Evolutionary conservation across 2,329 filamentous ascomycete genomes (phyloP).

Genomic region (Epichloe sibirici): DNA sequence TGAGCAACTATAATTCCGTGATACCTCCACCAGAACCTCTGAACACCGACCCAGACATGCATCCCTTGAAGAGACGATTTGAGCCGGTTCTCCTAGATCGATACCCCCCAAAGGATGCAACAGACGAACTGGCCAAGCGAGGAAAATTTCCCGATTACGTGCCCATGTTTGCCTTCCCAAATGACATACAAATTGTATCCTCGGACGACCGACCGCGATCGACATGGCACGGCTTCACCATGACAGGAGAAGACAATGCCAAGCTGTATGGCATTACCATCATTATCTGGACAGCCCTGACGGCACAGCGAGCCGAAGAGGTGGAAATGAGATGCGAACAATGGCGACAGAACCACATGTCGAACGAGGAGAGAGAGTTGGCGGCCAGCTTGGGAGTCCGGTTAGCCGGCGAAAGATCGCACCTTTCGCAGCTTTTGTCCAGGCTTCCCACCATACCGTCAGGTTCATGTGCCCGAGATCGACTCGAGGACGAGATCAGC

Average conservation of each 20-base stretch:
- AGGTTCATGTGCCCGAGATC: constrained; percentile 69
- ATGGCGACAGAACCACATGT: constrained; percentile 81
- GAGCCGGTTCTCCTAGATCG: constrained; percentile 93
- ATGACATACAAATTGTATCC: constrained; percentile 93
- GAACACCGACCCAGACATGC: constrained; percentile 83
- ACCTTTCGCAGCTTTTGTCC: constrained; percentile 77
- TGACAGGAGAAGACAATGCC: constrained; percentile 87
- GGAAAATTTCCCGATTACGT: constrained; percentile 93
- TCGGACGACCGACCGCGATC: constrained; percentile 86
- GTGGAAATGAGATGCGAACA: constrained; percentile 73
- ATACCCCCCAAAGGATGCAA: constrained; percentile 77
- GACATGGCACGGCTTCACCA: constrained; percentile 98
- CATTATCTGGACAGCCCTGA: constrained; percentile 85
- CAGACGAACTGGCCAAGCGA: constrained; percentile 67
- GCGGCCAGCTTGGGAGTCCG: constrained; percentile 84
- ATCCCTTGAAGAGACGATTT: constrained; percentile 84
- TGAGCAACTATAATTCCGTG: constrained; percentile 97
- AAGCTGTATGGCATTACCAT: constrained; percentile 87
- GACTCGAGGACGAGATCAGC: constrained; percentile 87
- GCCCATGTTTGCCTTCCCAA: constrained; percentile 98
- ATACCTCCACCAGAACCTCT: constrained; percentile 89
- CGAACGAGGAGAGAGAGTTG: constrained; percentile 77
- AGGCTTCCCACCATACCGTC: constrained; percentile 70
- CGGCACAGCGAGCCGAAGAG: constrained; percentile 68
- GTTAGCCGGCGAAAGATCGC: constrained; percentile 74